Conservation (phyloP, 1,139 yeast species). For the Suhomyces terraborum region DNA sequence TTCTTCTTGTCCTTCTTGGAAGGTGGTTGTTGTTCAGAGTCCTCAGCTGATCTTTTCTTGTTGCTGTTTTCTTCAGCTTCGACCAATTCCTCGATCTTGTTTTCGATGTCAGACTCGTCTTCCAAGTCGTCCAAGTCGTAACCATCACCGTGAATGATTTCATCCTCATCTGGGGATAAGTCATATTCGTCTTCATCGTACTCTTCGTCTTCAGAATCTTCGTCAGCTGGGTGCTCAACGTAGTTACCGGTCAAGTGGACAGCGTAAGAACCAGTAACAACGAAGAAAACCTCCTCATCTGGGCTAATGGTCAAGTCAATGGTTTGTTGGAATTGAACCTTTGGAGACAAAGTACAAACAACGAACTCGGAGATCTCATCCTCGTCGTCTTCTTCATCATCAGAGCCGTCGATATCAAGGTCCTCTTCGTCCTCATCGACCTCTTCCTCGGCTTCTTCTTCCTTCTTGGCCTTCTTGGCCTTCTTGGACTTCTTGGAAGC, state of each 20-base stretch:
- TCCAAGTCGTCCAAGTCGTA: constrained; percentile 66
- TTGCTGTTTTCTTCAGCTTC: constrained; percentile 45
- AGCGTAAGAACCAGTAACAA: constrained; percentile 94
- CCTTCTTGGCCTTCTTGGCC: constrained; percentile 23
- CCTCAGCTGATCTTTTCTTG: constrained; percentile 35
- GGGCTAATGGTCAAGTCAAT: constrained; percentile 88
- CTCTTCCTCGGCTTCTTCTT: constrained; percentile 35
- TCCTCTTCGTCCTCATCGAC: constrained; percentile 52
- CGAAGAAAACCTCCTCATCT: constrained; percentile 91
- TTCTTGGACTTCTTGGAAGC: constrained; percentile 32
- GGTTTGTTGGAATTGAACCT: constrained; percentile 82
- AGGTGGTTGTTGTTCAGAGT: constrained; percentile 29
- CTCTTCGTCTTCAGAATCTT: constrained; percentile 56
- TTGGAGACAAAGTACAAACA: constrained; percentile 88
- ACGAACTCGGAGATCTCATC: constrained; percentile 72
- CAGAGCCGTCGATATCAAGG: constrained; percentile 60
- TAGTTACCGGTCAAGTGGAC: constrained; percentile 93
- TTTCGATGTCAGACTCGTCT: constrained; percentile 56
- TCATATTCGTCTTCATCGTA: constrained; percentile 72
- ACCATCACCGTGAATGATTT: constrained; percentile 47
- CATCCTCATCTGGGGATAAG: constrained; percentile 91
- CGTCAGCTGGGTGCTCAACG: constrained; percentile 91
- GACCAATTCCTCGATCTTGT: constrained; percentile 59
- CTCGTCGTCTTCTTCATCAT: constrained; percentile 50
- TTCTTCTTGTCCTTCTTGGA: constrained; percentile 47